Evolutionary conservation across 2,329 filamentous ascomycete species (phyloP).

Genomic region (Cercospora sp.): DNA sequence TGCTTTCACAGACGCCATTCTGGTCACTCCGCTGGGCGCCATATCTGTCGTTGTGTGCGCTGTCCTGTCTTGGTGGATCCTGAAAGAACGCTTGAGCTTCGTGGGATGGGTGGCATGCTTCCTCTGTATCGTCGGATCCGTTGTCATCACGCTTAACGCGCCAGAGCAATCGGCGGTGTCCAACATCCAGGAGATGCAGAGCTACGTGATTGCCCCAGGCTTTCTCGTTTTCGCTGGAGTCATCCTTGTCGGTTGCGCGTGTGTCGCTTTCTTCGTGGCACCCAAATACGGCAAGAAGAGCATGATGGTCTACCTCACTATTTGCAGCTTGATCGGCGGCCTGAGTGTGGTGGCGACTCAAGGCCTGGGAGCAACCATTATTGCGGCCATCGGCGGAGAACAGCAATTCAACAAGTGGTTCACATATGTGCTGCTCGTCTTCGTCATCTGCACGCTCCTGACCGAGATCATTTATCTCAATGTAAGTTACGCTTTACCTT

Average conservation of each 20-base stretch:
- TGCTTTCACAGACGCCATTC: conserved; percentile 91
- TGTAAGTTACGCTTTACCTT: conserved; percentile 59
- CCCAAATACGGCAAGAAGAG: conserved; percentile 92
- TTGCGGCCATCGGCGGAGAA: conserved; percentile 78
- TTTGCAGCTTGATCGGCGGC: conserved; percentile 92
- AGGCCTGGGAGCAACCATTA: conserved; percentile 84
- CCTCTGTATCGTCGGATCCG: conserved; percentile 86
- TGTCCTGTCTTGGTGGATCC: conserved; percentile 85
- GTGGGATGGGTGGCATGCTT: conserved; percentile 96
- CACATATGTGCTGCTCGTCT: conserved; percentile 84
- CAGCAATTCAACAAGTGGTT: conserved; percentile 98
- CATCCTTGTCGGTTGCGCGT: conserved; percentile 69
- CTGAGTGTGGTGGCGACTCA: conserved; percentile 94
- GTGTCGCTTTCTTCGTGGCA: conserved; percentile 76
- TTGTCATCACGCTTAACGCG: conserved; percentile 93
- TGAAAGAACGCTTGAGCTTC: conserved; percentile 93
- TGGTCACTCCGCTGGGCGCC: conserved; percentile 89
- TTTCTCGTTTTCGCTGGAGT: conserved; percentile 84
- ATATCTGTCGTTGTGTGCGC: conserved; percentile 91
- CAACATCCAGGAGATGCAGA: conserved; percentile 89
- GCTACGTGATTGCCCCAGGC: conserved; percentile 79
- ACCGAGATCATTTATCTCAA: conserved; percentile 96
- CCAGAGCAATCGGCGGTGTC: conserved; percentile 80
- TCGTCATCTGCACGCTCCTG: conserved; percentile 83
- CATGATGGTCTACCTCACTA: conserved; percentile 95